Percentiles rank a stretch among this genome's conserved stretches.
Evolutionary conservation across 768 basidiomycete genomes (phyloP).

Genomic region (Amanita muscaria): DNA sequence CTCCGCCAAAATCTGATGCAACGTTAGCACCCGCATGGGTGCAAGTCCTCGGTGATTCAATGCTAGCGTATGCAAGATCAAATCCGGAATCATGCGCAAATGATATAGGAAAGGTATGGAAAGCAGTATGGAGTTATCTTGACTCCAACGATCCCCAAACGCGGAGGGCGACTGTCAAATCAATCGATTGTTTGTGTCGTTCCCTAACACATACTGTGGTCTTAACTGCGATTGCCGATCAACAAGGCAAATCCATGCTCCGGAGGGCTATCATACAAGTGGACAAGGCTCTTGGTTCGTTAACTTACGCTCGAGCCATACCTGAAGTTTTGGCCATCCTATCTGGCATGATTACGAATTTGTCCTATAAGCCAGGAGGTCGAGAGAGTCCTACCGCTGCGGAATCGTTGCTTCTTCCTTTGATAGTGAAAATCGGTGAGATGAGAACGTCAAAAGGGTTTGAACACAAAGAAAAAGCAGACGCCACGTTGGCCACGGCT

Average conservation of each 20-base stretch:
- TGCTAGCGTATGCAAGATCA: constrained; percentile 51
- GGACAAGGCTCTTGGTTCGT: constrained; percentile 59
- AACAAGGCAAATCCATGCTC: constrained; percentile 44
- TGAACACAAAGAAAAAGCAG: constrained; percentile 84
- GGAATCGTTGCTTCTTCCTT: constrained; percentile 57
- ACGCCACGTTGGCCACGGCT: constrained; percentile 67
- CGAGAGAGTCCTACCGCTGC: constrained; percentile 44
- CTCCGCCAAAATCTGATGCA: constrained; percentile 61
- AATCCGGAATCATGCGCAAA: constrained; percentile 41
- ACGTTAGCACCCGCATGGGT: constrained; percentile 73
- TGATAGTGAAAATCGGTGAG: constrained; percentile 66
- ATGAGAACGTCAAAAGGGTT: constrained; percentile 74
- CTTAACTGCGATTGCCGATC: constrained; percentile 38
- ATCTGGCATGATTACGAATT: constrained; percentile 55
- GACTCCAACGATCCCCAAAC: constrained; percentile 56
- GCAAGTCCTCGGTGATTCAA: constrained; percentile 60
- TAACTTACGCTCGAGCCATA: constrained; percentile 66
- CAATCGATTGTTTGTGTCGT: constrained; percentile 53
- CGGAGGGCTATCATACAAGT: constrained; percentile 55
- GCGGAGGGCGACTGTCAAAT: constrained; percentile 54
- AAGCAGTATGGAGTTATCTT: constrained; percentile 65
- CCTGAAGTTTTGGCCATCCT: constrained; percentile 73
- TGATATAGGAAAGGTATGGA: constrained; percentile 64
- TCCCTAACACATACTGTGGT: constrained; percentile 67
- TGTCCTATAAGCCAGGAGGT: constrained; percentile 40